Percentiles rank a stretch among this genome's conserved stretches.
phyloP scores from a whole-genome alignment of 129 eudicot species.

The Helianthus annuus region DNA sequence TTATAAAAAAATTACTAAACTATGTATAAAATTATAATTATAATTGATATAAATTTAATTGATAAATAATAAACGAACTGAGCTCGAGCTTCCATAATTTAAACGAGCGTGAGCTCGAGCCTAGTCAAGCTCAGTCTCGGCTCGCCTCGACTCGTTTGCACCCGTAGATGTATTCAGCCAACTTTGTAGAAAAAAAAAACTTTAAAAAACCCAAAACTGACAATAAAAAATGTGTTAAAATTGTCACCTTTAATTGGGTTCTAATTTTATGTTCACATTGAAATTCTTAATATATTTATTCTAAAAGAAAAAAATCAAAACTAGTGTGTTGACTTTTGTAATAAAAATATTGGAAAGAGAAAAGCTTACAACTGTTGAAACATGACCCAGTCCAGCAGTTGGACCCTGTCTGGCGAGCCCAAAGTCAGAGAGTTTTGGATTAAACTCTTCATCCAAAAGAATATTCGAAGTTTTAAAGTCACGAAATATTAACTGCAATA shows the following conservation, averaged over 20 bases:
- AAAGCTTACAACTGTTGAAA: conserved; percentile 73
- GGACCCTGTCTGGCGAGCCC: conserved; percentile 97
- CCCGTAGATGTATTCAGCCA: neutral
- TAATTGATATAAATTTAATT: too few relatives aligned
- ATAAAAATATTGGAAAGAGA: neutral
- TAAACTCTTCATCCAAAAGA: conserved; percentile 83
- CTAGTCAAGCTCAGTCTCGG: too few relatives aligned
- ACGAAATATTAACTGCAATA: conserved; percentile 79
- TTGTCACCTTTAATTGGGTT: neutral
- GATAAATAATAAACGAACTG: too few relatives aligned
- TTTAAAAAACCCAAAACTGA: neutral
- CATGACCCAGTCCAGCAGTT: conserved; percentile 71
- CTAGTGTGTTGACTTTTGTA: neutral
- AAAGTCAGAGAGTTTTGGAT: conserved; percentile 87
- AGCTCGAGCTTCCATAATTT: too few relatives aligned
- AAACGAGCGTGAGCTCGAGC: too few relatives aligned
- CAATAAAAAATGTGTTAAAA: neutral
- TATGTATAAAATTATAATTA: too few relatives aligned
- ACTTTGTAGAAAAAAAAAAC: too few relatives aligned
- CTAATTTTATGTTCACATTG: neutral
- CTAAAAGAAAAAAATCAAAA: neutral
- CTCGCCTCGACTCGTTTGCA: too few relatives aligned
- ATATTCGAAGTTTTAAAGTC: conserved; percentile 85
- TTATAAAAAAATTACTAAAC: too few relatives aligned
- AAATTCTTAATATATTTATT: neutral